Conservation (phyloP, 805 yeast genomes). For the Teunomyces pallodes region DNA sequence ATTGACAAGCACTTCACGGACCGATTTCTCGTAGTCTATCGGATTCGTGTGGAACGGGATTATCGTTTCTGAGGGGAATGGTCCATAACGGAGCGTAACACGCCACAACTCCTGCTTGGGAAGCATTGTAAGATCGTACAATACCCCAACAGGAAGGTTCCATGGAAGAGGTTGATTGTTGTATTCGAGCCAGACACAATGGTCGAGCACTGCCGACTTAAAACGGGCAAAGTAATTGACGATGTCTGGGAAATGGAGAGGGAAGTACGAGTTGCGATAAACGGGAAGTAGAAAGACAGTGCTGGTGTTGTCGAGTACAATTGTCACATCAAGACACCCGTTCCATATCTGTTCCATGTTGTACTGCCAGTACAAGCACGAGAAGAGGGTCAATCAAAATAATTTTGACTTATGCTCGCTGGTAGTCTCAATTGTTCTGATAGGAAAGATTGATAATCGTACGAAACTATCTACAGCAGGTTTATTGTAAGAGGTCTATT, state of each 20-base stretch:
- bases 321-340: slow-evolving; percentile 48
- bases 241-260: slow-evolving; percentile 38
- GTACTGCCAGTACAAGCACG: background rate
- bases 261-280: slow-evolving; percentile 53
- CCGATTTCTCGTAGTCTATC: slow-evolving; percentile 24
- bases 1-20: slow-evolving; percentile 64
- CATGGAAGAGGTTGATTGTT: slow-evolving; percentile 67
- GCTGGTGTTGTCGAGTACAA: slow-evolving; percentile 12
- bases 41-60: slow-evolving; percentile 24
- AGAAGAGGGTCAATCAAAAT: no score
- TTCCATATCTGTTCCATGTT: slow-evolving; percentile 49
- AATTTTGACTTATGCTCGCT: no score
- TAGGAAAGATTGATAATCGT: no score
- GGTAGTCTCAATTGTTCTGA: no score
- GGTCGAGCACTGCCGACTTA: slow-evolving; percentile 4
- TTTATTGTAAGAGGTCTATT: no score
- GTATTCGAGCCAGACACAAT: slow-evolving; percentile 61
- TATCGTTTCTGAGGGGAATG: slow-evolving; percentile 29
- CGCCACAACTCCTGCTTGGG: slow-evolving; percentile 45
- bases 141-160: slow-evolving; percentile 73
- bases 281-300: slow-evolving; percentile 18
- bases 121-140: slow-evolving; percentile 52
- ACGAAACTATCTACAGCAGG: no score
- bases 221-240: slow-evolving; percentile 36
- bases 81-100: slow-evolving; percentile 23